Percentiles rank a stretch among this genome's conserved stretches.
Evolutionary conservation across 2,329 filamentous ascomycete species (phyloP).

Genomic region (Apiospora pterosperma): DNA sequence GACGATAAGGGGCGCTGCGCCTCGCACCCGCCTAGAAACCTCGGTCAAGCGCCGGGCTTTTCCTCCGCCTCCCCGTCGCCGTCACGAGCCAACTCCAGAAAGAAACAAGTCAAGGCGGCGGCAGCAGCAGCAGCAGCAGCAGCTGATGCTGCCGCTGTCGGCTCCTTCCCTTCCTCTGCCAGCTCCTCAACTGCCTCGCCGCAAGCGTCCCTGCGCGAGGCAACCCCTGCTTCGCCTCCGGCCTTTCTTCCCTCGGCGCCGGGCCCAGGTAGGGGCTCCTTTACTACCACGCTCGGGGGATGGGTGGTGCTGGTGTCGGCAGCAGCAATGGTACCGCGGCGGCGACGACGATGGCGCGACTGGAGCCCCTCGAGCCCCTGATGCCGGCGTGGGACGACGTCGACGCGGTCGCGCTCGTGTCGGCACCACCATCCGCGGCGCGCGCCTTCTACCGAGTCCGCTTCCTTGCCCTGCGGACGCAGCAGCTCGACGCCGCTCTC

Average conservation of each 20-base stretch:
- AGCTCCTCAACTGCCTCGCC: not conserved
- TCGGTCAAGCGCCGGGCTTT: conserved; percentile 14
- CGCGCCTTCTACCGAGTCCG: not conserved
- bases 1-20: conserved; percentile 53
- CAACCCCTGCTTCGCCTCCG: not conserved
- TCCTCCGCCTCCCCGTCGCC: not conserved
- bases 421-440: not conserved
- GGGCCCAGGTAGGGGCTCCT: not conserved
- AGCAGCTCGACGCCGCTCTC: not conserved
- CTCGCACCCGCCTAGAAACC: conserved; percentile 50
- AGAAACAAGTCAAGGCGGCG: not conserved
- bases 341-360: not conserved
- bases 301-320: not conserved
- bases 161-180: not conserved
- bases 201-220: not conserved
- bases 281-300: not conserved
- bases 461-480: not conserved
- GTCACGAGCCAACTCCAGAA: not conserved
- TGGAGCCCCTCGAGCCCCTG: not conserved
- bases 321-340: not conserved
- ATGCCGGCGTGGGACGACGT: not conserved
- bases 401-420: not conserved
- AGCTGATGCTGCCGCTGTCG: not conserved
- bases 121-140: not conserved
- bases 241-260: not conserved